phyloP scores from a whole-genome alignment of 768 basidiomycete species.

The Mycena polygramma region DNA sequence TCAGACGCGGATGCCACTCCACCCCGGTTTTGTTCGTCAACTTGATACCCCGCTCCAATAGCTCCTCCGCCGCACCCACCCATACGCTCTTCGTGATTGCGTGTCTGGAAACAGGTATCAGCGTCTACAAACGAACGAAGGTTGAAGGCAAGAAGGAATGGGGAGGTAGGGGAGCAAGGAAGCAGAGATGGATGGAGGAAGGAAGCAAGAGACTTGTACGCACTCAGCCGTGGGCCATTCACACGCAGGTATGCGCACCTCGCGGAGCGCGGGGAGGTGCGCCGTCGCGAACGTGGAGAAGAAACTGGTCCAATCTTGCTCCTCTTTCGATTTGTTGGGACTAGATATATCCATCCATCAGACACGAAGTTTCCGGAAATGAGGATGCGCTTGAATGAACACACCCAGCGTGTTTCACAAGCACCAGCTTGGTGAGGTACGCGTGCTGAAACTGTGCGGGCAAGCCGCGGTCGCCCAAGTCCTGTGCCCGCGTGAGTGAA shows the following conservation, averaged over 20 bases:
- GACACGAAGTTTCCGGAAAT: not conserved
- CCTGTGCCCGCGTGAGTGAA: not conserved
- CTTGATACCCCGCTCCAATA: slow-evolving; percentile 15
- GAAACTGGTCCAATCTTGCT: not conserved
- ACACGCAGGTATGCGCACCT: not conserved
- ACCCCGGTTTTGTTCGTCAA: slow-evolving; percentile 2
- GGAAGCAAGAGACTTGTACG: not conserved
- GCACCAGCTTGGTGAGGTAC: slow-evolving; percentile 2
- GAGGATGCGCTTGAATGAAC: not conserved
- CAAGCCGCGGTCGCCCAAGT: not conserved
- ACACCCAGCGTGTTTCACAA: not conserved
- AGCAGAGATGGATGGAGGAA: not conserved
- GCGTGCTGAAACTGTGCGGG: not conserved
- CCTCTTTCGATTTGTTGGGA: not conserved
- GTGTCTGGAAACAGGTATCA: not conserved
- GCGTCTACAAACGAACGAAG: too few relatives aligned
- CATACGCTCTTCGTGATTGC: slow-evolving; percentile 21
- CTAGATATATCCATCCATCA: not conserved
- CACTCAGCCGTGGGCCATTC: slow-evolving; percentile 21
- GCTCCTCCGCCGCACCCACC: slow-evolving; percentile 19
- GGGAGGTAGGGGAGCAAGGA: too few relatives aligned
- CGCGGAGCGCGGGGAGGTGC: slow-evolving; percentile 9
- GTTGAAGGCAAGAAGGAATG: too few relatives aligned
- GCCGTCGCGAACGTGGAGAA: not conserved
- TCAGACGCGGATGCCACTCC: slow-evolving; percentile 25